Percentiles rank a stretch among this genome's conserved stretches.
These are phyloP conservation scores for Nakazawaea pomicola DNA, from an alignment of 805 yeast species.

Conservation along the genomic window DNA sequence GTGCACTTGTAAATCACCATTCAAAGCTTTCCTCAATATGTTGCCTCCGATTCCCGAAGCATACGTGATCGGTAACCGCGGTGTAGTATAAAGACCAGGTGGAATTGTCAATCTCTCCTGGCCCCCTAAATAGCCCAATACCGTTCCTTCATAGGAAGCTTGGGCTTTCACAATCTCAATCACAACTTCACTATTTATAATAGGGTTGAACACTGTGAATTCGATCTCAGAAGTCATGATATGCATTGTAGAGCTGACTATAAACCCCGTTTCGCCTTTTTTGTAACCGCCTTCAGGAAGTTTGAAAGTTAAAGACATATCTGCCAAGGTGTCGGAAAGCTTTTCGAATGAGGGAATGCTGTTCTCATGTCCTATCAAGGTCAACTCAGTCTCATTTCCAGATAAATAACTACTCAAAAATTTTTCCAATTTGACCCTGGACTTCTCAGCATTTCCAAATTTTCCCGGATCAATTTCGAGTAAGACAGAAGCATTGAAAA, in stretches of 20 bases:
- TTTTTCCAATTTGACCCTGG: conserved; percentile 23
- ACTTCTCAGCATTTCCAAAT: conserved; percentile 15
- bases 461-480: conserved; percentile 18
- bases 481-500: conserved; percentile 19
- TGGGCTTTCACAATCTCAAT: conserved; percentile 38
- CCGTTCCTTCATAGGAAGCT: conserved; percentile 42
- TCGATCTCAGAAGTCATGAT: conserved; percentile 50
- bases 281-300: conserved; percentile 19
- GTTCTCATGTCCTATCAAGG: conserved; percentile 23
- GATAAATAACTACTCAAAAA: conserved; percentile 35
- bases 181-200: conserved; percentile 39
- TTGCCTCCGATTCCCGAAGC: conserved; percentile 44
- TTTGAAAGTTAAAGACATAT: conserved; percentile 22
- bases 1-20: conserved; percentile 44
- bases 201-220: conserved; percentile 49
- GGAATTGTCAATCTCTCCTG: conserved; percentile 39
- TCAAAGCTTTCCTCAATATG: conserved; percentile 42
- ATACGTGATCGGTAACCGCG: conserved; percentile 43
- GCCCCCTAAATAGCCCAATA: conserved; percentile 39
- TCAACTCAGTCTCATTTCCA: conserved; percentile 28
- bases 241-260: conserved; percentile 48
- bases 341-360: conserved; percentile 19
- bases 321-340: conserved; percentile 22
- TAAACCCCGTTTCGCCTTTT: conserved; percentile 29
- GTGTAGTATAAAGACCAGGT: conserved; percentile 49